A percentile compares a stretch with the other conserved stretches of the same genome.
Conservation (phyloP, 2,329 filamentous ascomycete species). For the Cytospora paraplurivora region DNA sequence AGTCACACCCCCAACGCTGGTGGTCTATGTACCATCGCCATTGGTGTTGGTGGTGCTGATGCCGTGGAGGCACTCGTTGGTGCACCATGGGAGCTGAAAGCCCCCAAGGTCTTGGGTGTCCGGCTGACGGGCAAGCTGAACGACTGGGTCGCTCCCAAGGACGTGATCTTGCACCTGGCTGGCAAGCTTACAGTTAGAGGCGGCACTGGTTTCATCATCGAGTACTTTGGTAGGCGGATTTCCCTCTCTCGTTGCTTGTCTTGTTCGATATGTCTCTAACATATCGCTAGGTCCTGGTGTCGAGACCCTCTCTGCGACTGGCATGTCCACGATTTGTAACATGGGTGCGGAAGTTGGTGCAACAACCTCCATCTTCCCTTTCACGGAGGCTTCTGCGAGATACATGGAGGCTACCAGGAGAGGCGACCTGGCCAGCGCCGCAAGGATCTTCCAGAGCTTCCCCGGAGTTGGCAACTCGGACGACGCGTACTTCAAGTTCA, state of each 20-base stretch:
- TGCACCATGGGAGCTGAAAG: conserved; percentile 96
- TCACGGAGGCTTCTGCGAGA: conserved; percentile 77
- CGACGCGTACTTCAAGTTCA: conserved; percentile 64
- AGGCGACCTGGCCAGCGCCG: conserved; percentile 67
- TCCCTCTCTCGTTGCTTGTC: not conserved
- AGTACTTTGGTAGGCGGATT: conserved; percentile 68
- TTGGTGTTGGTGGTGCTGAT: conserved; percentile 95
- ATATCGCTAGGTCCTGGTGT: conserved; percentile 68
- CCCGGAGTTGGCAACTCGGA: conserved; percentile 46
- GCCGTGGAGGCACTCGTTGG: conserved; percentile 96
- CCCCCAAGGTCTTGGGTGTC: conserved; percentile 86
- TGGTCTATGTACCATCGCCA: conserved; percentile 88
- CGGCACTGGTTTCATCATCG: conserved; percentile 91
- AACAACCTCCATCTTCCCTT: conserved; percentile 95
- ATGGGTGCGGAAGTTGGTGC: conserved; percentile 90
- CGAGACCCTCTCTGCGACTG: conserved; percentile 84
- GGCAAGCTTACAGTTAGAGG: conserved; percentile 90
- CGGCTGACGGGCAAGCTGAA: conserved; percentile 79
- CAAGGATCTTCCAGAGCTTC: conserved; percentile 61
- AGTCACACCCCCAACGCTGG: conserved; percentile 98
- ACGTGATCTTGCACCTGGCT: conserved; percentile 88
- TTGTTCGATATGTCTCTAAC: not conserved
- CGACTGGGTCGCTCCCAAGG: conserved; percentile 94
- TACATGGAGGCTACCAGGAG: conserved; percentile 87
- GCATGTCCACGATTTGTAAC: conserved; percentile 89